phyloP scores from a whole-genome alignment of 208 protist genomes.

The Leishmania gerbilli region DNA sequence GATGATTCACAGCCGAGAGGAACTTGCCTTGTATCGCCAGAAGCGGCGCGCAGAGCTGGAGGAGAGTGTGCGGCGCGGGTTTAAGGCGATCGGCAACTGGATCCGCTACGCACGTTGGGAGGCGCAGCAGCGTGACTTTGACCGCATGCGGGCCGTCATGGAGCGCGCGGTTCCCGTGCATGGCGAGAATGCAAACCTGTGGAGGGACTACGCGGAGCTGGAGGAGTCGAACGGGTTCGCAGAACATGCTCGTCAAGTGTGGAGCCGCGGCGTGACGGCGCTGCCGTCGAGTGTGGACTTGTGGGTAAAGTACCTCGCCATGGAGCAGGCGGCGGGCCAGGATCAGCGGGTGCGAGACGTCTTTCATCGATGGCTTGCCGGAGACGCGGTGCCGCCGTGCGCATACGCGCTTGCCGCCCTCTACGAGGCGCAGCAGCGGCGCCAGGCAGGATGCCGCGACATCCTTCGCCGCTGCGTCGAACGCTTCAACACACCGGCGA shows the following conservation, averaged over 20 bases:
- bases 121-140: constrained; percentile 95
- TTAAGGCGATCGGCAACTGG: constrained; percentile 84
- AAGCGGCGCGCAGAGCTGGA: constrained; percentile 96
- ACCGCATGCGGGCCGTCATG: constrained; percentile 94
- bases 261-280: constrained; percentile 94
- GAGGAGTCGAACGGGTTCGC: constrained; percentile 97
- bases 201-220: constrained; percentile 98
- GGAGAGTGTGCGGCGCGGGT: constrained; percentile 88
- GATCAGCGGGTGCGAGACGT: constrained; percentile 82
- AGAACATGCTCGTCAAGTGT: constrained; percentile 98
- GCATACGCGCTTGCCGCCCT: constrained; percentile 95
- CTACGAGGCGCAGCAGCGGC: constrained; percentile 77
- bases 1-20: constrained; percentile 95
- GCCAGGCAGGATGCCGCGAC: constrained; percentile 47
- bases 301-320: constrained; percentile 96
- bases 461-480: constrained; percentile 75
- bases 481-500: constrained; percentile 52
- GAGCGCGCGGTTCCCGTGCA: constrained; percentile 95
- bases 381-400: constrained; percentile 43
- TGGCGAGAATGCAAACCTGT: constrained; percentile 89
- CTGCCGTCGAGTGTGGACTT: constrained; percentile 96
- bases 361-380: constrained; percentile 96
- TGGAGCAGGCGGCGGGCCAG: constrained; percentile 98
- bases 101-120: constrained; percentile 98
- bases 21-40: constrained; percentile 94